These are phyloP conservation scores for Strobilomyces echinocephalus DNA, from an alignment of 768 basidiomycete genomes.

Conservation along the genomic window DNA sequence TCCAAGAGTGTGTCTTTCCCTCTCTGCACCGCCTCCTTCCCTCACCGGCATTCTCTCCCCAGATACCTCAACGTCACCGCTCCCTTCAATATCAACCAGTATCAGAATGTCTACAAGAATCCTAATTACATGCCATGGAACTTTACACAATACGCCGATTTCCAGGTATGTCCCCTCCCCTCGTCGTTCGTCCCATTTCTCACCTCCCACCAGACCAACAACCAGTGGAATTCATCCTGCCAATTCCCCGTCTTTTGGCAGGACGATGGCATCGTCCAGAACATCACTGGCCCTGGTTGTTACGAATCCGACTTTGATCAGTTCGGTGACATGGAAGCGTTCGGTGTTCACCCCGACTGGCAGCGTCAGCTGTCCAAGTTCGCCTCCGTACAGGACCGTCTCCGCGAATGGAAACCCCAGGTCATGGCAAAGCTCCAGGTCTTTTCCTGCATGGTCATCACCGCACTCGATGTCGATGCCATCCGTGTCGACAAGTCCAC, in stretches of 20 bases:
- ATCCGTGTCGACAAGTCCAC: conserved; percentile 96
- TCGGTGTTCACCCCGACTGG: conserved; percentile 94
- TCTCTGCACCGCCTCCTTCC: conserved; percentile 4
- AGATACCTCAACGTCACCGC: conserved; percentile 73
- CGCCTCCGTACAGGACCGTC: conserved; percentile 93
- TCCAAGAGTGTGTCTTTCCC: conserved; percentile 56
- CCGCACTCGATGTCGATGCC: conserved; percentile 84
- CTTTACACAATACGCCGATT: conserved; percentile 80
- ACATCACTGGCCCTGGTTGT: conserved; percentile 65
- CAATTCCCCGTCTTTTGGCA: conserved; percentile 75
- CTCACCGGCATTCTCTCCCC: conserved; percentile 14
- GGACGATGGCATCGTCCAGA: conserved; percentile 57
- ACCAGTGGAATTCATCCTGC: conserved; percentile 72
- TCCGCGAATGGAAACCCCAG: conserved; percentile 82
- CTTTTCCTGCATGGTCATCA: conserved; percentile 84
- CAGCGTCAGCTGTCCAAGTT: conserved; percentile 93
- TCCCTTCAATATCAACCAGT: conserved; percentile 74
- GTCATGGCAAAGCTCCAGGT: conserved; percentile 74
- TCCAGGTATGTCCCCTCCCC: conserved; percentile 42
- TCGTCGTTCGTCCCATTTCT: background rate
- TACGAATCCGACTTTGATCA: conserved; percentile 86
- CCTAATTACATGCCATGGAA: conserved; percentile 82
- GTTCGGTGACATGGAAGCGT: conserved; percentile 95
- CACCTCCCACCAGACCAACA: conserved; percentile 45
- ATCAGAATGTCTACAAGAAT: conserved; percentile 67